Conservation (phyloP, 148 eudicot genomes). For the Nyssa sinensis region DNA sequence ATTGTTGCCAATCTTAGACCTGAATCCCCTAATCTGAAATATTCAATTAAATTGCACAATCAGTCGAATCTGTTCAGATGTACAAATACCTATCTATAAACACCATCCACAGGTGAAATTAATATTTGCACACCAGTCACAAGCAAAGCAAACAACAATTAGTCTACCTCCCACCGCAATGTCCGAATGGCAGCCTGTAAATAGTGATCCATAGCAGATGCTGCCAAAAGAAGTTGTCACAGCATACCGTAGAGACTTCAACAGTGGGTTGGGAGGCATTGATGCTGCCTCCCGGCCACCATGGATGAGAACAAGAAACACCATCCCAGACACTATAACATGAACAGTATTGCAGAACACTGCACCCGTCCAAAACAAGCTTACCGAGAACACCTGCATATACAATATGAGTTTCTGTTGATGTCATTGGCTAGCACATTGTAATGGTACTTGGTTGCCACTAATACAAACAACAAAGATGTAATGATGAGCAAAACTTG, state of each 20-base stretch:
- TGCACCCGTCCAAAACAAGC: slow-evolving; percentile 99
- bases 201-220: slow-evolving; percentile 95
- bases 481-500: slow-evolving; percentile 60
- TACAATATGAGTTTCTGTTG: slow-evolving; percentile 14
- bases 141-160: slow-evolving; percentile 8
- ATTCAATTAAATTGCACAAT: slow-evolving; percentile 11
- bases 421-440: slow-evolving; percentile 1
- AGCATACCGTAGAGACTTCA: slow-evolving; percentile 76
- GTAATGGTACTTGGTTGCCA: neutral
- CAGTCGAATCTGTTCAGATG: neutral
- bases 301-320: slow-evolving; percentile 88
- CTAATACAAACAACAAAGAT: slow-evolving; percentile 1
- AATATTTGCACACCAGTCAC: neutral
- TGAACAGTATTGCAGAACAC: slow-evolving; percentile 96
- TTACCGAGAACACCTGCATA: slow-evolving; percentile 76
- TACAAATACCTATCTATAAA: neutral
- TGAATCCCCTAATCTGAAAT: slow-evolving; percentile 80
- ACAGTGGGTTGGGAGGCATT: slow-evolving; percentile 78
- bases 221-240: slow-evolving; percentile 94
- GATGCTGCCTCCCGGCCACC: slow-evolving; percentile 78
- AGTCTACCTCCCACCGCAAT: slow-evolving; percentile 82
- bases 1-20: slow-evolving; percentile 88
- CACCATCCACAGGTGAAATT: neutral
- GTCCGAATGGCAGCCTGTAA: slow-evolving; percentile 97
- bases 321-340: slow-evolving; percentile 94